These are phyloP conservation scores for Nothophoma quercina DNA, from an alignment of 2,329 filamentous ascomycete species.

Conservation along the genomic window DNA sequence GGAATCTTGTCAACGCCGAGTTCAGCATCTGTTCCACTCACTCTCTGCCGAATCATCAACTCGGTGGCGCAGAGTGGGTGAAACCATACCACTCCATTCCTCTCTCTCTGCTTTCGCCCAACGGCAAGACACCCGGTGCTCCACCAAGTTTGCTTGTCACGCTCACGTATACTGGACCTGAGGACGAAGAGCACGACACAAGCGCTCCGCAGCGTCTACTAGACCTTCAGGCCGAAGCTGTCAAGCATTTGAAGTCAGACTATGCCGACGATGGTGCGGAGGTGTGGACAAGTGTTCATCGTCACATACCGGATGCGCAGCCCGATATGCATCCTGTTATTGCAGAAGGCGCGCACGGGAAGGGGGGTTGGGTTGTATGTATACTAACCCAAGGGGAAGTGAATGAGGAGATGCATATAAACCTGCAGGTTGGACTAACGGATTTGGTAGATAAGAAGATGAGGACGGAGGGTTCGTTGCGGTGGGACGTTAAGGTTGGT, in stretches of 20 bases:
- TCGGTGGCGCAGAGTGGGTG: constrained; percentile 1
- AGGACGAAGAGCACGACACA: background rate
- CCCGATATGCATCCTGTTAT: constrained; percentile 27
- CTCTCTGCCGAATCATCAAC: too few species aligned
- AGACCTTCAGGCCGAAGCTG: background rate
- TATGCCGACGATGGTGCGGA: background rate
- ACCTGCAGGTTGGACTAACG: background rate
- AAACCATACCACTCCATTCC: background rate
- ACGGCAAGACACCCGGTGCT: background rate
- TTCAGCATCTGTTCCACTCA: constrained; percentile 28
- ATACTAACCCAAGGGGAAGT: background rate
- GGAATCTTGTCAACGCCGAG: constrained; percentile 21
- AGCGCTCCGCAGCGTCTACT: background rate
- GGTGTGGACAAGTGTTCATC: constrained; percentile 16
- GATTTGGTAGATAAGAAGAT: background rate
- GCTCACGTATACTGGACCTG: background rate
- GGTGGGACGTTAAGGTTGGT: background rate
- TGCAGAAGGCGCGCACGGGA: constrained; percentile 6
- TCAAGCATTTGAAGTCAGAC: background rate
- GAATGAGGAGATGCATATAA: background rate
- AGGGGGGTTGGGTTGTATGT: constrained; percentile 18
- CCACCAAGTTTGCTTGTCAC: constrained; percentile 1
- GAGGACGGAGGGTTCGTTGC: background rate
- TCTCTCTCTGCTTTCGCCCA: background rate
- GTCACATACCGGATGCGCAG: constrained; percentile 17